Conservation (phyloP, 2,329 filamentous ascomycete genomes). For the Stagonosporopsis cucurbitacearum region DNA sequence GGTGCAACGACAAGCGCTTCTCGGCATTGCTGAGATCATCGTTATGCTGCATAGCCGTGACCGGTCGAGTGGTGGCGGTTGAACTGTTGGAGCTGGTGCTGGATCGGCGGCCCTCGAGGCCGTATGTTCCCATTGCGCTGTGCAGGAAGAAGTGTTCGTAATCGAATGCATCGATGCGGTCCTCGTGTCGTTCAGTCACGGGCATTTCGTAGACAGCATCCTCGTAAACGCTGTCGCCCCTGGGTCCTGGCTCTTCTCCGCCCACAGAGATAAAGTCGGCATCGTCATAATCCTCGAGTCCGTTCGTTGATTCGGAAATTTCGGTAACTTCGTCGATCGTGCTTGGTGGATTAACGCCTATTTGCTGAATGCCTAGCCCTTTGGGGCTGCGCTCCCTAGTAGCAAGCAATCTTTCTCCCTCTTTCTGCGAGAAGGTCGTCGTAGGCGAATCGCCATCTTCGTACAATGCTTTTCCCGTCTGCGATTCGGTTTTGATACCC, state of each 20-base stretch:
- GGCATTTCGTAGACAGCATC: slow-evolving; percentile 52
- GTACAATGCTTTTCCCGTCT: slow-evolving; percentile 32
- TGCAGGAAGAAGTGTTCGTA: slow-evolving; percentile 96
- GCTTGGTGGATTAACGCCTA: slow-evolving; percentile 29
- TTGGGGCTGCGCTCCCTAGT: slow-evolving; percentile 11
- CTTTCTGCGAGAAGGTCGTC: slow-evolving; percentile 25
- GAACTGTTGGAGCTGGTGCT: slow-evolving; percentile 62
- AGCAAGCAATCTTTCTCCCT: slow-evolving; percentile 25
- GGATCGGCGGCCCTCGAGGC: slow-evolving; percentile 60
- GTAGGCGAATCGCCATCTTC: slow-evolving; percentile 19
- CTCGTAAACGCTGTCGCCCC: slow-evolving; percentile 51
- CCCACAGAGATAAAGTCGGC: slow-evolving; percentile 48
- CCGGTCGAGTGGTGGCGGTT: slow-evolving; percentile 57
- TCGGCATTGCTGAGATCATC: slow-evolving; percentile 28
- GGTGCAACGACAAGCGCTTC: slow-evolving; percentile 48
- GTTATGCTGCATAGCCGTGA: slow-evolving; percentile 35
- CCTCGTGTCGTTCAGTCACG: slow-evolving; percentile 73
- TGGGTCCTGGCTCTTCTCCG: slow-evolving; percentile 32
- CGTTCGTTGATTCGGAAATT: slow-evolving; percentile 20
- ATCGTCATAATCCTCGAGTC: slow-evolving; percentile 47
- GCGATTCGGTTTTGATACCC: slow-evolving; percentile 38
- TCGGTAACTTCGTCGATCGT: slow-evolving; percentile 35
- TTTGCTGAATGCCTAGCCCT: slow-evolving; percentile 27
- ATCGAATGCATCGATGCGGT: slow-evolving; percentile 93
- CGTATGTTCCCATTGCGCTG: slow-evolving; percentile 83